Evolutionary conservation across 2,329 filamentous ascomycete species (phyloP).

Genomic region (Alternaria sp.): DNA sequence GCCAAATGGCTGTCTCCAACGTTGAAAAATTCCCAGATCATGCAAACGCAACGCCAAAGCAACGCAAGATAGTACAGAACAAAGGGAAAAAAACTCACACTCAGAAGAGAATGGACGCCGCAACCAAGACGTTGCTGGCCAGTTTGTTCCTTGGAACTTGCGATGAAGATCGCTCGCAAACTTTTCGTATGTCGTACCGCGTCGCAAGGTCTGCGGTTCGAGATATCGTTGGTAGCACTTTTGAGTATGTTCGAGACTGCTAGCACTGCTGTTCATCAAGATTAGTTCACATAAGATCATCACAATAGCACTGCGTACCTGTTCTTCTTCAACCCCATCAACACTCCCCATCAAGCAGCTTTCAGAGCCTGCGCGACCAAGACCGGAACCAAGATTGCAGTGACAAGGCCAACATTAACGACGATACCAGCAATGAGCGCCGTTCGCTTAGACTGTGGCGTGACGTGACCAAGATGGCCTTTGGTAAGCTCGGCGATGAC

Average conservation of each 20-base stretch:
- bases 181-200: neutral
- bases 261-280: neutral
- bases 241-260: neutral
- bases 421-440: conserved; percentile 39
- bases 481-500: conserved; percentile 39
- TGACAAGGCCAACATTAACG: conserved; percentile 33
- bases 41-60: conserved; percentile 18
- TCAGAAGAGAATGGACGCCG: neutral
- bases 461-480: conserved; percentile 40
- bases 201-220: neutral
- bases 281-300: neutral
- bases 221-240: neutral
- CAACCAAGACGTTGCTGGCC: neutral
- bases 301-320: neutral
- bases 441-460: conserved; percentile 36
- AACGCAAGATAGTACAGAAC: conserved; percentile 16
- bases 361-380: conserved; percentile 29
- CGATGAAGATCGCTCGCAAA: neutral
- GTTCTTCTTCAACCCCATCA: neutral
- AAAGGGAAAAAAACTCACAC: neutral
- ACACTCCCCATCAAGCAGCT: conserved; percentile 10
- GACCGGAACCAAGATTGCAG: conserved; percentile 35
- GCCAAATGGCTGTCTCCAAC: neutral
- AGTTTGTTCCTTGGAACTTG: neutral
- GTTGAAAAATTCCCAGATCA: conserved; percentile 4